Percentiles rank a stretch among this genome's conserved stretches.
phyloP scores from a whole-genome alignment of 2,329 filamentous ascomycete species.

The Phoma sp. region DNA sequence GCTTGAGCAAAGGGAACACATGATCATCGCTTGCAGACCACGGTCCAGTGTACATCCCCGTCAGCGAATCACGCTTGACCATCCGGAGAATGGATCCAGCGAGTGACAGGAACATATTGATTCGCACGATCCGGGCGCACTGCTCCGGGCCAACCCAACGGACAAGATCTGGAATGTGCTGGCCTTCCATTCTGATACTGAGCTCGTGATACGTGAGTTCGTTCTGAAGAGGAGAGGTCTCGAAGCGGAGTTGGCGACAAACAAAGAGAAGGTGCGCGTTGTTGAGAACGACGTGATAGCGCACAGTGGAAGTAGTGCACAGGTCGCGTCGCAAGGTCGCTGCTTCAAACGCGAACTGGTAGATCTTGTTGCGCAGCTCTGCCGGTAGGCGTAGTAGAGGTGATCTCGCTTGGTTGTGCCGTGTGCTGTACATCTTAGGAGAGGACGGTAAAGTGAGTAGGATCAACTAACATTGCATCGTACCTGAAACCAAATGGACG shows the following conservation, averaged over 20 bases:
- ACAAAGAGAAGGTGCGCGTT: not conserved
- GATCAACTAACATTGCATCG: too few species aligned
- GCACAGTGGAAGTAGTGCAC: not conserved
- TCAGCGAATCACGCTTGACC: not conserved
- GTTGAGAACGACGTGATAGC: not conserved
- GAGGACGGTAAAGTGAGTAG: too few species aligned
- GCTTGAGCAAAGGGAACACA: not conserved
- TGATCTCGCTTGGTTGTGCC: not conserved
- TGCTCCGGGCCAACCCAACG: not conserved
- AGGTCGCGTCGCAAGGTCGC: not conserved
- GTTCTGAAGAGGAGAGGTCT: not conserved
- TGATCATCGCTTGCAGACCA: not conserved
- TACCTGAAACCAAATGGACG: too few species aligned
- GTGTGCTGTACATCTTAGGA: not conserved
- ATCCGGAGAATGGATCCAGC: not conserved
- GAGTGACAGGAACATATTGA: constrained; percentile 3
- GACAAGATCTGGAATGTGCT: not conserved
- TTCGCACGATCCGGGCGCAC: not conserved
- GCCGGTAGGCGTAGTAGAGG: constrained; percentile 15
- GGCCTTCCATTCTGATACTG: not conserved
- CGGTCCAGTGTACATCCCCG: not conserved
- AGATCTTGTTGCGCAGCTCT: constrained; percentile 19
- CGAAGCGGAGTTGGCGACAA: not conserved
- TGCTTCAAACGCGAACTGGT: not conserved
- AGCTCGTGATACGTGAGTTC: not conserved